Evolutionary conservation across 2,329 filamentous ascomycete species (phyloP).

Genomic region (Sporothrix mexicana): DNA sequence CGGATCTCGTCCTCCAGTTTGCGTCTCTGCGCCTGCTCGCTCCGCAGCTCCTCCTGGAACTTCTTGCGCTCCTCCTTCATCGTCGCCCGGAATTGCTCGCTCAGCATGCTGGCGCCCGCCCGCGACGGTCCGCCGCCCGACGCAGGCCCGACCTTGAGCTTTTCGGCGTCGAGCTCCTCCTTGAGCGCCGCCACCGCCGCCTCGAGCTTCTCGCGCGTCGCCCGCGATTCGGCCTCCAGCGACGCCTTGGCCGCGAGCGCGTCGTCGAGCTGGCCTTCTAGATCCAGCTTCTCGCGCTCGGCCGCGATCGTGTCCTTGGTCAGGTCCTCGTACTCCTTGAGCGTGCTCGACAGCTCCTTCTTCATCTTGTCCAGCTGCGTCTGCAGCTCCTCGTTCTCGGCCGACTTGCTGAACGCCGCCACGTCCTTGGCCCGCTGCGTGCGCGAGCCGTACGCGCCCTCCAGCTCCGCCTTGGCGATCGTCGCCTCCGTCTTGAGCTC

Average conservation of each 20-base stretch:
- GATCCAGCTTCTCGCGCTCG: slow-evolving; percentile 57
- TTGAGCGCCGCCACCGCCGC: slow-evolving; percentile 53
- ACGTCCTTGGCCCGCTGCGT: slow-evolving; percentile 64
- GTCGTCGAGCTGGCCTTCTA: slow-evolving; percentile 52
- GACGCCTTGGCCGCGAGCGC: slow-evolving; percentile 45
- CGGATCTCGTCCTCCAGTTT: slow-evolving; percentile 59
- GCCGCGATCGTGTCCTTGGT: slow-evolving; percentile 58
- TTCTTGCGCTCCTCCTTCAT: slow-evolving; percentile 64
- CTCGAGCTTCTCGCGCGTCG: slow-evolving; percentile 50
- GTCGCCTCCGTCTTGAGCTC: slow-evolving; percentile 68
- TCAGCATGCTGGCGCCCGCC: slow-evolving; percentile 58
- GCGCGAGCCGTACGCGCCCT: slow-evolving; percentile 65
- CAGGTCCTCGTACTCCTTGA: slow-evolving; percentile 60
- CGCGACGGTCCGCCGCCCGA: slow-evolving; percentile 46
- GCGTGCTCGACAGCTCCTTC: slow-evolving; percentile 56
- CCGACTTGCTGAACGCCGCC: slow-evolving; percentile 58
- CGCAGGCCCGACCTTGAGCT: slow-evolving; percentile 50
- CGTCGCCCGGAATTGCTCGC: slow-evolving; percentile 61
- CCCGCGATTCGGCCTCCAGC: slow-evolving; percentile 50
- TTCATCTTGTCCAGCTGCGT: slow-evolving; percentile 57
- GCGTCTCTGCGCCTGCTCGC: slow-evolving; percentile 56
- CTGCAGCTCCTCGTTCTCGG: slow-evolving; percentile 55
- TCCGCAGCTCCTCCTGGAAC: slow-evolving; percentile 62
- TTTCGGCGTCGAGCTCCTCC: slow-evolving; percentile 59
- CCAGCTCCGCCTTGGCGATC: slow-evolving; percentile 65